Conservation (phyloP, 2,329 filamentous ascomycete species). For the Hysterium pulicare region DNA sequence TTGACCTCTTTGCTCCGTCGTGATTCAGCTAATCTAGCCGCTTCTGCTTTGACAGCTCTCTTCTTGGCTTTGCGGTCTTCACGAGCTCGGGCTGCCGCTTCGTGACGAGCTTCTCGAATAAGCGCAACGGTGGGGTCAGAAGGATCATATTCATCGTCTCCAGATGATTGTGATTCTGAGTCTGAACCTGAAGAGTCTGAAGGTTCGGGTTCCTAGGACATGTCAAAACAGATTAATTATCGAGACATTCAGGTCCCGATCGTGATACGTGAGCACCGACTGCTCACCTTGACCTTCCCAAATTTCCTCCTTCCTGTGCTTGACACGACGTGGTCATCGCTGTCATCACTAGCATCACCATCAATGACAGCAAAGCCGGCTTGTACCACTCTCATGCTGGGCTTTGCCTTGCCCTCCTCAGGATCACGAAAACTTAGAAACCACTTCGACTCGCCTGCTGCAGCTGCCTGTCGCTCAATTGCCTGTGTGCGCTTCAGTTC, state of each 20-base stretch:
- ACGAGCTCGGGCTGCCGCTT: slow-evolving; percentile 42
- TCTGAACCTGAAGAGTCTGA: slow-evolving; percentile 11
- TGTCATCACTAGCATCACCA: slow-evolving; percentile 32
- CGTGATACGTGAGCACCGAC: slow-evolving; percentile 11
- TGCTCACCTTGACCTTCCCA: slow-evolving; percentile 42
- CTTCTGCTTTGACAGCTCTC: slow-evolving; percentile 48
- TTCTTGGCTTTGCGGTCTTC: slow-evolving; percentile 46
- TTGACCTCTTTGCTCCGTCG: slow-evolving; percentile 65
- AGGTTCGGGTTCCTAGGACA: neutral
- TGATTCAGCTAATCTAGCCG: slow-evolving; percentile 54
- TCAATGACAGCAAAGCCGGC: slow-evolving; percentile 56
- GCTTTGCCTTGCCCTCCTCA: too few species aligned
- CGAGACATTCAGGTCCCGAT: neutral
- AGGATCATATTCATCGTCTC: slow-evolving; percentile 42
- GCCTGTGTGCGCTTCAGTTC: slow-evolving; percentile 60
- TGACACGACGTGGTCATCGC: slow-evolving; percentile 32
- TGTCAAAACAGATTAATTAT: neutral
- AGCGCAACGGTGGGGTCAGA: slow-evolving; percentile 43
- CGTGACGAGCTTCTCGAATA: slow-evolving; percentile 45
- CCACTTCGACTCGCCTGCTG: slow-evolving; percentile 71
- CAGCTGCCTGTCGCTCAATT: slow-evolving; percentile 59
- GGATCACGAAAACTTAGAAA: slow-evolving; percentile 58
- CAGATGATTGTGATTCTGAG: slow-evolving; percentile 24
- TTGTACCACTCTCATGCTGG: slow-evolving; percentile 58
- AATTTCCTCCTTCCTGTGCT: slow-evolving; percentile 46